A percentile compares a stretch with the other conserved stretches of the same genome.
phyloP scores from a whole-genome alignment of 805 yeast species.

The Barnettozyma pratensis region DNA sequence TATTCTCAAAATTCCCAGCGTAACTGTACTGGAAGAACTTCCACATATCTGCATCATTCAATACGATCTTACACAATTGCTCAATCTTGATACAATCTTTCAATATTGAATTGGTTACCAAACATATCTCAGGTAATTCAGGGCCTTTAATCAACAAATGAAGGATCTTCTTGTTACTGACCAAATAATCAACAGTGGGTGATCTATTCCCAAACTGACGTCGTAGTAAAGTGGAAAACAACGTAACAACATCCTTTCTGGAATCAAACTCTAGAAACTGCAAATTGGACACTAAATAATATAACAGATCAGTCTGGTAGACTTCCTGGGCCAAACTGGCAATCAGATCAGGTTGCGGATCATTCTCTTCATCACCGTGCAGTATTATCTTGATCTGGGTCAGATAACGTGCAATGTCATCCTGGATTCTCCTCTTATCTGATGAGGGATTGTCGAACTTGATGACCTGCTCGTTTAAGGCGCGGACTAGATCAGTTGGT shows the following conservation, averaged over 20 bases:
- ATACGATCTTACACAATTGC: slow-evolving; percentile 51
- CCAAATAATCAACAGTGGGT: slow-evolving; percentile 83
- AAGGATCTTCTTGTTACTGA: slow-evolving; percentile 51
- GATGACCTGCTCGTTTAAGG: slow-evolving; percentile 65
- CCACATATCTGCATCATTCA: slow-evolving; percentile 69
- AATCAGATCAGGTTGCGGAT: slow-evolving; percentile 46
- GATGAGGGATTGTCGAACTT: slow-evolving; percentile 39
- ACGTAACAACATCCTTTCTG: slow-evolving; percentile 69
- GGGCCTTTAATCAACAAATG: slow-evolving; percentile 63
- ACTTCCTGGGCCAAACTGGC: slow-evolving; percentile 77
- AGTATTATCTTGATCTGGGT: slow-evolving; percentile 60
- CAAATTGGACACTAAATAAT: slow-evolving; percentile 53
- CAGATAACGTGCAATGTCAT: slow-evolving; percentile 65
- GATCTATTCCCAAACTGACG: slow-evolving; percentile 71
- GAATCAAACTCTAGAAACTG: slow-evolving; percentile 81
- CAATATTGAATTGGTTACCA: slow-evolving; percentile 71
- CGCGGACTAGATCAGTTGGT: slow-evolving; percentile 76
- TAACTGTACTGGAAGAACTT: slow-evolving; percentile 74
- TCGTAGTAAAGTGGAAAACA: slow-evolving; percentile 73
- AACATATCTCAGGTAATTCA: slow-evolving; percentile 66
- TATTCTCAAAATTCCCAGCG: slow-evolving; percentile 76
- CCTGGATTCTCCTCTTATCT: slow-evolving; percentile 48
- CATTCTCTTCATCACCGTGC: slow-evolving; percentile 63
- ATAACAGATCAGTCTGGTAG: slow-evolving; percentile 64
- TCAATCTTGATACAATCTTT: slow-evolving; percentile 84